A percentile compares a stretch with the other conserved stretches of the same genome.
phyloP scores from a whole-genome alignment of 2,329 filamentous ascomycete genomes.

The Xylaria sp. region DNA sequence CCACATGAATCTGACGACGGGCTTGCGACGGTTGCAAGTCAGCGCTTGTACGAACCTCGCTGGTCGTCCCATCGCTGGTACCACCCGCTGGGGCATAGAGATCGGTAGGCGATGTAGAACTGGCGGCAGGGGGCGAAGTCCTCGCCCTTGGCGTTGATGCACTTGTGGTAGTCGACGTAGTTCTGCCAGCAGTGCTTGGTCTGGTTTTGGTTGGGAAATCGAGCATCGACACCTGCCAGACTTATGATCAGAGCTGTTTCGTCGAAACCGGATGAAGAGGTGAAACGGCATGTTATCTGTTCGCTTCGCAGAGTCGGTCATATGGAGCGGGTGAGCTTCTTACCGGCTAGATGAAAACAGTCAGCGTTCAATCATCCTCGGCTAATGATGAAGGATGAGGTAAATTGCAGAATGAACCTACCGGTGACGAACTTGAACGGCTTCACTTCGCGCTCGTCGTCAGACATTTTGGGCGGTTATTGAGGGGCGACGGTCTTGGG shows the following conservation, averaged over 20 bases:
- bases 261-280: neutral
- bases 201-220: constrained; percentile 98
- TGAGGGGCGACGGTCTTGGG: constrained; percentile 43
- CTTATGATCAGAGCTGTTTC: constrained; percentile 39
- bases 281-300: neutral
- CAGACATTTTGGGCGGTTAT: constrained; percentile 81
- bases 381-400: constrained; percentile 34
- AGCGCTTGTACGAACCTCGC: constrained; percentile 74
- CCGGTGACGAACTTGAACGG: constrained; percentile 99
- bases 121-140: constrained; percentile 95
- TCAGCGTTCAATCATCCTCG: constrained; percentile 38
- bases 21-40: neutral
- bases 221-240: constrained; percentile 91
- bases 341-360: constrained; percentile 47
- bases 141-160: constrained; percentile 97
- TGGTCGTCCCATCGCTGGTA: constrained; percentile 96
- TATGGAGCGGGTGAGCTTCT: constrained; percentile 33
- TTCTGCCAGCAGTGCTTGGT: constrained; percentile 99
- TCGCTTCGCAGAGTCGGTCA: constrained; percentile 15
- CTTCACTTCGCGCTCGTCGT: constrained; percentile 91
- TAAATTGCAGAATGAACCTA: constrained; percentile 62
- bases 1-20: neutral
- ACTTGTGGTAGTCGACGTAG: constrained; percentile 99
- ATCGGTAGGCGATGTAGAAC: constrained; percentile 98
- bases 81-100: constrained; percentile 96